phyloP scores from a whole-genome alignment of 1,284 basidiomycete species.

The Boletus semigastroideus region DNA sequence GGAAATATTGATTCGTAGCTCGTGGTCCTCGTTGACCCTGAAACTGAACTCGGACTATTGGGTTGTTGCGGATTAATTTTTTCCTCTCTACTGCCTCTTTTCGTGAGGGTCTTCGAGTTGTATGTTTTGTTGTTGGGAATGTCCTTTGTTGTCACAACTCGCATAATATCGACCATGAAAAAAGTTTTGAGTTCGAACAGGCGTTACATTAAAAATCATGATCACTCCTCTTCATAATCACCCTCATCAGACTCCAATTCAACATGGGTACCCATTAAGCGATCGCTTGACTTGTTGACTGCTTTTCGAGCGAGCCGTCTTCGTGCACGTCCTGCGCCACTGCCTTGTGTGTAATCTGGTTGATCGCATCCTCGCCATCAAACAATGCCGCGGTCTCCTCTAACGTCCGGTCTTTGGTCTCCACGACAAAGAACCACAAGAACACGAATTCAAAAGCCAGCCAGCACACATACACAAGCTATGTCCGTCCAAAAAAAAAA shows the following conservation, averaged over 20 bases:
- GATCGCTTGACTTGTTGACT: slow-evolving; percentile 1
- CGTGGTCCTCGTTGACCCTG: slow-evolving; percentile 26
- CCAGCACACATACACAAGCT: slow-evolving; percentile 71
- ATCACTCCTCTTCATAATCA: no score
- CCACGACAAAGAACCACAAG: slow-evolving; percentile 66
- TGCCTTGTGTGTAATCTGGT: slow-evolving; percentile 40
- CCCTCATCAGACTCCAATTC: no score
- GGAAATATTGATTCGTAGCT: slow-evolving; percentile 44
- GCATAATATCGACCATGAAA: no score
- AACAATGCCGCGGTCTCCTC: slow-evolving; percentile 76
- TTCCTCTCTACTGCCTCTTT: slow-evolving; percentile 1
- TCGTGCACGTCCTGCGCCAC: slow-evolving; percentile 25
- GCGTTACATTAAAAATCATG: no score
- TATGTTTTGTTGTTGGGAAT: neutral
- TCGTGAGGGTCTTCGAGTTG: neutral
- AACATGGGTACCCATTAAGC: neutral
- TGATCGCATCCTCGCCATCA: slow-evolving; percentile 57
- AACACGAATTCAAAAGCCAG: slow-evolving; percentile 63
- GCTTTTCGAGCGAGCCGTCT: slow-evolving; percentile 36
- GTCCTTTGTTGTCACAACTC: no score
- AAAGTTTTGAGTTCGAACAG: no score
- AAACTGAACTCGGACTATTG: slow-evolving; percentile 19
- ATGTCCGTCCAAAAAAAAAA: neutral
- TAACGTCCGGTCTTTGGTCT: slow-evolving; percentile 70
- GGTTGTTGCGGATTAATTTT: slow-evolving; percentile 37